Conservation (phyloP, 257 asterid genomes). For the Solanum appendiculatum region DNA sequence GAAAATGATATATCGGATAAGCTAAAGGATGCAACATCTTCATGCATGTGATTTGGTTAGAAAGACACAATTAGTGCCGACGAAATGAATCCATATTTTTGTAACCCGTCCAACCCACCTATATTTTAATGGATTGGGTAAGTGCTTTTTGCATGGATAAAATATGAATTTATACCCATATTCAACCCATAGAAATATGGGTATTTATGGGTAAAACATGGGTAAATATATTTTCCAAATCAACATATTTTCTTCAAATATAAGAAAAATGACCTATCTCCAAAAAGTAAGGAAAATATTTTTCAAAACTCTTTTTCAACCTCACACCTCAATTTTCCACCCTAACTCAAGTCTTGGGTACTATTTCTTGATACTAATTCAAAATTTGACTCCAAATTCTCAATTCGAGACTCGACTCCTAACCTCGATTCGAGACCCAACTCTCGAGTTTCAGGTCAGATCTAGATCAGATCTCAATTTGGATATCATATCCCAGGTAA, state of each 20-base stretch:
- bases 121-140: too few relatives aligned
- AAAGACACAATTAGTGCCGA: too few relatives aligned
- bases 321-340: not conserved
- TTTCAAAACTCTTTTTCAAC: not conserved
- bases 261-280: not conserved
- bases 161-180: too few relatives aligned
- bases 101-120: too few relatives aligned
- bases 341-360: not conserved
- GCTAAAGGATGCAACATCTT: too few relatives aligned
- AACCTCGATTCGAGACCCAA: not conserved
- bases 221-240: too few relatives aligned
- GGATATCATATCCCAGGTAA: not conserved
- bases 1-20: too few relatives aligned
- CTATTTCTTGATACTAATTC: not conserved
- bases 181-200: not conserved
- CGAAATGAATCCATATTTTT: too few relatives aligned
- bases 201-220: not conserved
- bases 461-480: not conserved
- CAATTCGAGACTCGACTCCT: not conserved
- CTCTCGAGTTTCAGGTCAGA: not conserved
- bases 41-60: too few relatives aligned
- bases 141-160: too few relatives aligned
- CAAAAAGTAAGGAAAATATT: not conserved
- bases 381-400: too few relatives aligned
- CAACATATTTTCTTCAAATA: not conserved